These are phyloP conservation scores for Helichrysum umbraculigerum DNA, from an alignment of 129 eudicot genomes.

Conservation along the genomic window DNA sequence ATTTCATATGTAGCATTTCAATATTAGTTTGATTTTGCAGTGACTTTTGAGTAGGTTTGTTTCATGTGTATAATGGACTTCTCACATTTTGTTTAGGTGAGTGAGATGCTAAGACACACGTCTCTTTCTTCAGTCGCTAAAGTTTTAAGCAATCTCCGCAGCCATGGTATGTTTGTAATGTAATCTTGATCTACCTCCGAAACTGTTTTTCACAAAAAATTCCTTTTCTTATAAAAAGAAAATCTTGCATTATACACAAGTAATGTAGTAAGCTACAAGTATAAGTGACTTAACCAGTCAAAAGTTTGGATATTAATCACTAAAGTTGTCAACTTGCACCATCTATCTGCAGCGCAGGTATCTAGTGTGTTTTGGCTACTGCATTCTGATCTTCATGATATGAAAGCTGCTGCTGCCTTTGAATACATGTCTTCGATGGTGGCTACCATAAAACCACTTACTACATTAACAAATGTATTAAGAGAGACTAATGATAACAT, in stretches of 20 bases:
- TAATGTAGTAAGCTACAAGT: neutral
- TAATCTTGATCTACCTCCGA: neutral
- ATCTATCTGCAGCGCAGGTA: constrained; percentile 59
- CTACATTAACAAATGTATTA: constrained; percentile 34
- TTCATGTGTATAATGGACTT: neutral
- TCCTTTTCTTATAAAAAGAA: too few relatives aligned
- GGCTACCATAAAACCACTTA: constrained; percentile 62
- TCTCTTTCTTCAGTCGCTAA: constrained; percentile 65
- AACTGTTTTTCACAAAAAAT: neutral
- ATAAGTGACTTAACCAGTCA: neutral
- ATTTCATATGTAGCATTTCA: neutral
- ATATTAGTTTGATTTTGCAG: neutral
- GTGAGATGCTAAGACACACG: constrained; percentile 71
- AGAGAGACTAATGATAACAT: constrained; percentile 43
- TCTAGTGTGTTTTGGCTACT: constrained; percentile 77
- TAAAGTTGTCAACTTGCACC: neutral
- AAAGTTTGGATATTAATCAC: neutral
- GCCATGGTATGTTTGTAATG: constrained; percentile 61
- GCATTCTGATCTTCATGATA: constrained; percentile 77
- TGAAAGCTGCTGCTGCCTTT: constrained; percentile 52
- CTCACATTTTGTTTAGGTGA: constrained; percentile 4
- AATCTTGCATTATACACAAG: neutral
- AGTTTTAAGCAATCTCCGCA: constrained; percentile 69
- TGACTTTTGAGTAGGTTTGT: constrained; percentile 6
- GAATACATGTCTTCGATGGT: constrained; percentile 88